Conservation (phyloP, 2,329 filamentous ascomycete genomes). For the Elsinoe necatrix region DNA sequence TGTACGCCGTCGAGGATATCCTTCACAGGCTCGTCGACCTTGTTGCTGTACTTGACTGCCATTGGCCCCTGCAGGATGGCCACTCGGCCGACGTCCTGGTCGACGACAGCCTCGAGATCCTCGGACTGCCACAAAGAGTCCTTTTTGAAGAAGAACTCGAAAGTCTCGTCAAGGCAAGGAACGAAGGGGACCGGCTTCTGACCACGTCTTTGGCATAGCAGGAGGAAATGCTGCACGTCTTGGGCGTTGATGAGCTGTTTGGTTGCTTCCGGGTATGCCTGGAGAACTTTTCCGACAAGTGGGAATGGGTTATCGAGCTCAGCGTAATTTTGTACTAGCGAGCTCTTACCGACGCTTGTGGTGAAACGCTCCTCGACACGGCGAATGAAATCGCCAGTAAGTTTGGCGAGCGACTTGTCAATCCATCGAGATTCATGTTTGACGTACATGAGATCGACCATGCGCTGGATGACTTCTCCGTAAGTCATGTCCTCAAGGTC, state of each 20-base stretch:
- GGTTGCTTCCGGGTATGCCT: conserved; percentile 77
- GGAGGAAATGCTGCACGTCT: conserved; percentile 92
- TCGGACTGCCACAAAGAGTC: conserved; percentile 99
- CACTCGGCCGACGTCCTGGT: conserved; percentile 88
- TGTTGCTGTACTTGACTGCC: conserved; percentile 80
- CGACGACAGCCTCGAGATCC: conserved; percentile 90
- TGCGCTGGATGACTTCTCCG: conserved; percentile 71
- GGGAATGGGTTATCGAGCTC: conserved; percentile 78
- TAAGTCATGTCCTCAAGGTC: conserved; percentile 97
- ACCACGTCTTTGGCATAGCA: conserved; percentile 80
- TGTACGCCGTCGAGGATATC: conserved; percentile 90
- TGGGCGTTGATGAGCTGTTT: conserved; percentile 94
- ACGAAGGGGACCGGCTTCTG: conserved; percentile 98
- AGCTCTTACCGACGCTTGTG: conserved; percentile 58
- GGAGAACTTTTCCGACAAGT: conserved; percentile 68
- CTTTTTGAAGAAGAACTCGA: conserved; percentile 99
- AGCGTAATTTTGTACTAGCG: conserved; percentile 79
- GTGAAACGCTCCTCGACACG: conserved; percentile 96
- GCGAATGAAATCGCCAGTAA: conserved; percentile 93
- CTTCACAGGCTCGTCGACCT: conserved; percentile 88
- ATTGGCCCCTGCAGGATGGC: conserved; percentile 95
- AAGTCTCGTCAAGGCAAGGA: conserved; percentile 88
- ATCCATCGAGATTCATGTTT: conserved; percentile 90
- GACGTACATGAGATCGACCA: conserved; percentile 86
- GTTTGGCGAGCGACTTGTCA: conserved; percentile 67